Evolutionary conservation across 345 rosid genomes (phyloP).

Genomic region (Corymbia maculata): DNA sequence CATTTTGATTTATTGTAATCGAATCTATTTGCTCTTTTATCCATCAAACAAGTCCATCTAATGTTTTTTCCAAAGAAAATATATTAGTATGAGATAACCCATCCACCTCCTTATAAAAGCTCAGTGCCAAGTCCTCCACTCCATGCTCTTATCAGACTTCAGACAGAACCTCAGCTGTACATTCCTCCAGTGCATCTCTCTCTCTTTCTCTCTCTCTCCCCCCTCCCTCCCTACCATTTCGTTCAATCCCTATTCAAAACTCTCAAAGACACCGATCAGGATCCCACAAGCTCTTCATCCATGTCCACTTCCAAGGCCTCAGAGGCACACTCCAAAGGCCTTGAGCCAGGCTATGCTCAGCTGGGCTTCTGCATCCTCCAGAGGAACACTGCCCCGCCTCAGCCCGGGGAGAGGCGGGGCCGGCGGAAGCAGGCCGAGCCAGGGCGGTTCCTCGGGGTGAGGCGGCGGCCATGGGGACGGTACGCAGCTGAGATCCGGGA

Average conservation of each 20-base stretch:
- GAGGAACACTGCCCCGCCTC: constrained; percentile 35
- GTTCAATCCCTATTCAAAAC: not conserved
- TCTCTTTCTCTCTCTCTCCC: not conserved
- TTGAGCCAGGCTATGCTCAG: not conserved
- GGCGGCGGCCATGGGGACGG: constrained; percentile 95
- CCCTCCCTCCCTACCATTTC: not conserved
- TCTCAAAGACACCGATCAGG: not conserved
- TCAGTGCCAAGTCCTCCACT: not conserved
- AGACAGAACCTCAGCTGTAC: constrained; percentile 5
- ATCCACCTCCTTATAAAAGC: not conserved
- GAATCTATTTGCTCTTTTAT: not conserved
- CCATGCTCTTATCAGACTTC: not conserved
- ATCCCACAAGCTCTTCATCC: constrained; percentile 13
- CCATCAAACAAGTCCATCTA: not conserved
- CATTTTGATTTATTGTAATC: not conserved
- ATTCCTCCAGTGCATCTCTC: not conserved
- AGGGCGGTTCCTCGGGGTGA: constrained; percentile 83
- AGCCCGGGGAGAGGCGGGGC: constrained; percentile 60
- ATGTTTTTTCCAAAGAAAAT: not conserved
- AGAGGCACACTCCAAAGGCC: not conserved
- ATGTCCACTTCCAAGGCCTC: constrained; percentile 27
- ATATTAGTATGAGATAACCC: not conserved
- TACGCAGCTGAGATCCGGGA: constrained; percentile 96
- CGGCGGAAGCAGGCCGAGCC: constrained; percentile 75
- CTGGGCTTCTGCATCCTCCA: constrained; percentile 24